Evolutionary conservation across 164 flowering plant genomes (phyloP), one percentile per base, ranked within the genome.

Genomic region (Vitis amurensis): DNA sequence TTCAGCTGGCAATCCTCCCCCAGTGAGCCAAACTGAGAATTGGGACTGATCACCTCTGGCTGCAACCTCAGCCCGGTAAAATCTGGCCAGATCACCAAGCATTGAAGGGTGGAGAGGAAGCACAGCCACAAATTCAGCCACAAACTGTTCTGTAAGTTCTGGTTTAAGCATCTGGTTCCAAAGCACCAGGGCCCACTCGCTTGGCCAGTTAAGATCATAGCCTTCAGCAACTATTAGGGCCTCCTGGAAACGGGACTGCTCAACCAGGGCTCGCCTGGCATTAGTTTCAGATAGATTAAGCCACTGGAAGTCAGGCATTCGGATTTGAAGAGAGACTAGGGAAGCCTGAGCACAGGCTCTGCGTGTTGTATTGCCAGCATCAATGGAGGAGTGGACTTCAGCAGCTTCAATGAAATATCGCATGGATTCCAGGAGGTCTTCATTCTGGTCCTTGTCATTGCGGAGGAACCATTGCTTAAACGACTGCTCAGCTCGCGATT

Each of bases 151-250:
- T 6, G 83, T 86, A 15, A 92, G 82, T 68, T 96, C 99, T 15
- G 99, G 99, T 66, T 89, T 92, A 52, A 92, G 86, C 99, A 96
- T 96, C 76, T 91, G 98, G 65, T 93, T 90, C 99, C 99, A 96
- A 16, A 96, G 82, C 2, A 93, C 97, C 16, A 83, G 79, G 13
- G 94, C 97, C 99, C 99, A 96, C 70, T 93, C 99, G 58, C 93
- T 77, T 9, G 99, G 96, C 80, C 90, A 97, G 79, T 96, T 93
- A 23, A 96, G 91, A 65, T 80, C 78, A 73, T 96, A 96, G 10
- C 97, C 98, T 73, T 96, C 99, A 2, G 99, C 98, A 55, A 96
- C 97, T 66, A 93, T 89, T 29, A 93, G 81, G 23, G 98, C 99
- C 71, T 96, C 99, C 59, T 87, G 98, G 78, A 96, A 96, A 49